These are phyloP conservation scores for Berberis vulgaris DNA, from an alignment of 164 flowering plant species.

Conservation along the genomic window DNA sequence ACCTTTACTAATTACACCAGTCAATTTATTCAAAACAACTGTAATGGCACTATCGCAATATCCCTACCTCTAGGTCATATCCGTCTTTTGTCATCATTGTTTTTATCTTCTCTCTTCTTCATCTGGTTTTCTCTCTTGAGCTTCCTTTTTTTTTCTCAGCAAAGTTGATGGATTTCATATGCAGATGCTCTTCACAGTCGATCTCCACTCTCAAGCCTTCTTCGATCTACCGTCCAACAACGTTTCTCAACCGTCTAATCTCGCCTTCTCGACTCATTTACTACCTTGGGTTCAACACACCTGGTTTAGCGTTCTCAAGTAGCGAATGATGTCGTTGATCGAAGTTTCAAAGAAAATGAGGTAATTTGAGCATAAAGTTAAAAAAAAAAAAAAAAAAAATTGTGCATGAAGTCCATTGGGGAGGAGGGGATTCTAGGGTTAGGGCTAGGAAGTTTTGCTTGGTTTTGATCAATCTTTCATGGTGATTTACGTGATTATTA, in stretches of 20 bases:
- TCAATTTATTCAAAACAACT: too few relatives aligned
- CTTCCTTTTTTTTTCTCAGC: constrained; percentile 5
- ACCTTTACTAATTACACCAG: too few relatives aligned
- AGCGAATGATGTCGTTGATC: background rate
- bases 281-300: constrained; percentile 26
- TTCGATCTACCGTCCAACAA: background rate
- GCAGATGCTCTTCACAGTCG: constrained; percentile 12
- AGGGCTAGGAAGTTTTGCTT: too few relatives aligned
- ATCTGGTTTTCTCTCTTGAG: background rate
- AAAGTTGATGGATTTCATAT: constrained; percentile 19
- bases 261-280: constrained; percentile 11
- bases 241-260: constrained; percentile 12
- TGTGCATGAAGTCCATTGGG: too few relatives aligned
- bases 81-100: background rate
- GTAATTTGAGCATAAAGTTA: background rate
- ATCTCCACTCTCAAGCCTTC: background rate
- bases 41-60: too few relatives aligned
- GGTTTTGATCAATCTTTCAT: too few relatives aligned
- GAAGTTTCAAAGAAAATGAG: background rate
- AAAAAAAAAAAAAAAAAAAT: too few relatives aligned
- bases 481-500: too few relatives aligned
- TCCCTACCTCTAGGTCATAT: too few relatives aligned
- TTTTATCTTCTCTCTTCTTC: background rate
- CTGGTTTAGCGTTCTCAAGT: constrained; percentile 16
- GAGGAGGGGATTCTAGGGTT: too few relatives aligned